These are phyloP conservation scores for Neurospora crassa DNA, from an alignment of 2,329 filamentous ascomycete genomes.

Conservation along the genomic window DNA sequence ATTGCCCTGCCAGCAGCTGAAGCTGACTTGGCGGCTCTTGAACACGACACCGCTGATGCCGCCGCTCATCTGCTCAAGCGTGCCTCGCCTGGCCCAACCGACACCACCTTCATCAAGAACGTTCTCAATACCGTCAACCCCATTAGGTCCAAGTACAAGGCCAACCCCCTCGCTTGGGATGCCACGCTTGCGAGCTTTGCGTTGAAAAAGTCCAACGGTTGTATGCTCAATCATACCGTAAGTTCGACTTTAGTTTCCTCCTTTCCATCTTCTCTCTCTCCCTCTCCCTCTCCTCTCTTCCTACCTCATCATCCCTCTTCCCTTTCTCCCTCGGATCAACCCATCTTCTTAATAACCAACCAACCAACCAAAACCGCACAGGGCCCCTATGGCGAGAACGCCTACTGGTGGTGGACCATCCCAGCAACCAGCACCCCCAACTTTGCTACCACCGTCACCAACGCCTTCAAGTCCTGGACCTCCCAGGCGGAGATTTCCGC, in stretches of 20 bases:
- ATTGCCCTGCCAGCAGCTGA: background rate
- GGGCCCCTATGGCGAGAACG: slow-evolving; percentile 14
- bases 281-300: background rate
- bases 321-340: no score
- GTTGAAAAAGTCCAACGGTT: slow-evolving; percentile 6
- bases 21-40: background rate
- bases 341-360: background rate
- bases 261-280: background rate
- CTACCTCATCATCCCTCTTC: background rate
- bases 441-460: slow-evolving; percentile 2
- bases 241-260: background rate
- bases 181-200: slow-evolving; percentile 2
- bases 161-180: slow-evolving; percentile 1
- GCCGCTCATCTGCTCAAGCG: background rate
- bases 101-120: slow-evolving; percentile 14
- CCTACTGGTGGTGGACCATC: slow-evolving; percentile 7
- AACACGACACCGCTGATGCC: background rate
- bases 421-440: slow-evolving; percentile 2
- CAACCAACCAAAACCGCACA: background rate
- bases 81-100: slow-evolving; percentile 12
- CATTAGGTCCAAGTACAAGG: slow-evolving; percentile 8
- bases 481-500: slow-evolving; percentile 7
- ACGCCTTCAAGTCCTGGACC: slow-evolving; percentile 7
- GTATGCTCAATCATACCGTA: slow-evolving; percentile 6
- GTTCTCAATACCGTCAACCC: slow-evolving; percentile 11